Conservation (phyloP, 352 stramenopile genomes). For the Globisporangium parvum region DNA sequence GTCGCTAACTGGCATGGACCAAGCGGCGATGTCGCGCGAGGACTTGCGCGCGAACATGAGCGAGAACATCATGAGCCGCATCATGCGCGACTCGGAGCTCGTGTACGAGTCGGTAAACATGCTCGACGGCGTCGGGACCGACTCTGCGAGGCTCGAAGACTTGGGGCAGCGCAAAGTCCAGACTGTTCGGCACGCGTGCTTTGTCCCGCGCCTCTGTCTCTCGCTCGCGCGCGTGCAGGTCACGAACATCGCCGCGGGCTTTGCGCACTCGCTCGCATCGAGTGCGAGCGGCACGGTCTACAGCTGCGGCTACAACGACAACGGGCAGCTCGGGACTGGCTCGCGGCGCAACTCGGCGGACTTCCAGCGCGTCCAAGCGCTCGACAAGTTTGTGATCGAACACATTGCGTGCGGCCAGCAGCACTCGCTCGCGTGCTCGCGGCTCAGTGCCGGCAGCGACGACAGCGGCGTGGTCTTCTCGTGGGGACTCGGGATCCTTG, state of each 20-base stretch:
- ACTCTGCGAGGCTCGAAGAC: conserved; percentile 16
- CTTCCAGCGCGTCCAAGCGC: conserved; percentile 43
- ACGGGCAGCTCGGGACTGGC: conserved; percentile 63
- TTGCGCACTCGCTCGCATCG: conserved; percentile 64
- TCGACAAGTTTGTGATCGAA: conserved; percentile 46
- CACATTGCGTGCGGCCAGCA: conserved; percentile 70
- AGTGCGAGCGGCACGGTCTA: conserved; percentile 47
- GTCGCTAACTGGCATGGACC: conserved; percentile 44
- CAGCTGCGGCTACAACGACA: conserved; percentile 83
- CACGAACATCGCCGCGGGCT: conserved; percentile 49
- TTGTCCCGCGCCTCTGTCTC: conserved; percentile 32
- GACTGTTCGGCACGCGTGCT: conserved; percentile 49
- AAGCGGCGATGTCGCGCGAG: conserved; percentile 15
- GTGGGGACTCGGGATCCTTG: conserved; percentile 71
- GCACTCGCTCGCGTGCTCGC: conserved; percentile 63
- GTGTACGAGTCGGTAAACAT: conserved; percentile 45
- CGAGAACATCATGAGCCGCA: conserved; percentile 49
- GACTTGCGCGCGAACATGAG: conserved; percentile 25
- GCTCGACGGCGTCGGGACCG: conserved; percentile 19
- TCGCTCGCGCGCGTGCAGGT: conserved; percentile 46
- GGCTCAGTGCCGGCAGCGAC: conserved; percentile 11
- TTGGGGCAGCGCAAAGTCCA: conserved; percentile 36
- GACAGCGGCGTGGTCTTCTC: conserved; percentile 49
- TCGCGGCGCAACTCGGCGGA: conserved; percentile 58
- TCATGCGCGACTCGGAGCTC: conserved; percentile 61